Percentiles rank a stretch among this genome's conserved stretches.
phyloP scores from a whole-genome alignment of 306 rosid genomes.

The Adenanthera pavonina region DNA sequence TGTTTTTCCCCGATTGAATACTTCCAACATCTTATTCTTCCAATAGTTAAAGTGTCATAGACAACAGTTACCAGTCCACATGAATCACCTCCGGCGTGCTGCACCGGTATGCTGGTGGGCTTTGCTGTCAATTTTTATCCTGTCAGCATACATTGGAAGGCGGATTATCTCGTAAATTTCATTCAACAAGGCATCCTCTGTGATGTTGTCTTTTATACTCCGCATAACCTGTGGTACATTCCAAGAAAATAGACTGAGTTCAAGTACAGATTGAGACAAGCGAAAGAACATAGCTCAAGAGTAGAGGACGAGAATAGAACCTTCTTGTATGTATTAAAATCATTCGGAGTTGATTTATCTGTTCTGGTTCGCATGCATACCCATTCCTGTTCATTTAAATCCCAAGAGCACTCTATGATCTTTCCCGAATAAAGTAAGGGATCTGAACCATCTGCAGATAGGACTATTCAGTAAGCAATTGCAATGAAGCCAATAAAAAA shows the following conservation, averaged over 20 bases:
- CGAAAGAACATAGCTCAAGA: background rate
- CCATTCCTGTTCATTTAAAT: constrained; percentile 73
- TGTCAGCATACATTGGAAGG: constrained; percentile 96
- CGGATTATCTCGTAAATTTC: constrained; percentile 91
- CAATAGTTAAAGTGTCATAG: constrained; percentile 27
- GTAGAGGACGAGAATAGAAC: constrained; percentile 43
- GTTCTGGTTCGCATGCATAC: constrained; percentile 69
- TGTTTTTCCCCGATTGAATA: constrained; percentile 35
- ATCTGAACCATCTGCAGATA: constrained; percentile 75
- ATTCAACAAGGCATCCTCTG: constrained; percentile 77
- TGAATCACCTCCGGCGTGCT: constrained; percentile 72
- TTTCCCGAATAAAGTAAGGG: constrained; percentile 75
- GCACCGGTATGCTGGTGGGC: constrained; percentile 66
- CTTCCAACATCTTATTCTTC: constrained; percentile 29
- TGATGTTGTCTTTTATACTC: constrained; percentile 91
- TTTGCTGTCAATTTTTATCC: constrained; percentile 84
- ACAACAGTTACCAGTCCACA: constrained; percentile 33
- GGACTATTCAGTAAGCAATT: constrained; percentile 30
- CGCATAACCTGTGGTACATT: constrained; percentile 75
- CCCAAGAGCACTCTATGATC: constrained; percentile 87
- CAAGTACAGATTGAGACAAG: constrained; percentile 12
- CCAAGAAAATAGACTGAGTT: constrained; percentile 35
- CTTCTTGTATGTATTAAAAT: constrained; percentile 86
- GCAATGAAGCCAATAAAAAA: constrained; percentile 21
- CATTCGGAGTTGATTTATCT: constrained; percentile 92